Evolutionary conservation across 805 yeast genomes (phyloP).

Genomic region (Cyberlindnera misumaiensis): DNA sequence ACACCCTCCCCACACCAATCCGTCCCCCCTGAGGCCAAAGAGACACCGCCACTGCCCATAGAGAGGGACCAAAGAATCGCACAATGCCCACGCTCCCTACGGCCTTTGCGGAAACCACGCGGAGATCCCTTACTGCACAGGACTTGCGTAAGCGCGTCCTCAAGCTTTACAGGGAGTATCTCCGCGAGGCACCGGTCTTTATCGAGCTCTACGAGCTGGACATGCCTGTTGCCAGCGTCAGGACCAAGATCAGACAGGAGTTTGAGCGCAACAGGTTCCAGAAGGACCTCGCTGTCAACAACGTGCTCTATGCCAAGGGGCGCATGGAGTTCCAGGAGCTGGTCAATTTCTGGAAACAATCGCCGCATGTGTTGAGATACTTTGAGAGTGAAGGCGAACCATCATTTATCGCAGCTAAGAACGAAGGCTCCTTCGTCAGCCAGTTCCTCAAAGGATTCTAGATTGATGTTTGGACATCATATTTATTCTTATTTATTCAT

Average conservation of each 20-base stretch:
- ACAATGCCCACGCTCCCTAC: conserved; percentile 64
- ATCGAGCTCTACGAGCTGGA: conserved; percentile 65
- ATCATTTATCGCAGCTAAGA: conserved; percentile 35
- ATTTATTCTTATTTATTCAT: conserved; percentile 3
- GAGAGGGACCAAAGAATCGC: too few relatives aligned
- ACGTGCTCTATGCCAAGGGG: conserved; percentile 71
- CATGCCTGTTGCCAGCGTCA: conserved; percentile 69
- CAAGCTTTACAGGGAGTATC: conserved; percentile 65
- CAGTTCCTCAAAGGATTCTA: conserved; percentile 58
- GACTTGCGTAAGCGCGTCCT: conserved; percentile 62
- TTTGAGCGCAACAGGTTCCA: conserved; percentile 81
- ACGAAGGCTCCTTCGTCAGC: conserved; percentile 51
- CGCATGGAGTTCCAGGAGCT: conserved; percentile 89
- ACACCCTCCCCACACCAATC: neutral
- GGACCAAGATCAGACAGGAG: conserved; percentile 83
- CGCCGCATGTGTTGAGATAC: conserved; percentile 75
- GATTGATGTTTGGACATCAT: conserved; percentile 4
- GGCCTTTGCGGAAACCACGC: conserved; percentile 78
- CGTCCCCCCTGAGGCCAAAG: neutral
- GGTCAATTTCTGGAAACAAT: conserved; percentile 86
- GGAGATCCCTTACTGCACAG: conserved; percentile 50
- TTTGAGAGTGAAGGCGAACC: conserved; percentile 62
- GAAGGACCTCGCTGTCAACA: conserved; percentile 54
- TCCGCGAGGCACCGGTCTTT: conserved; percentile 52
- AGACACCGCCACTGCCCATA: neutral